These are phyloP conservation scores for Dendrocalamus latiflorus DNA, from an alignment of 202 grass and related monocot species.

Conservation along the genomic window DNA sequence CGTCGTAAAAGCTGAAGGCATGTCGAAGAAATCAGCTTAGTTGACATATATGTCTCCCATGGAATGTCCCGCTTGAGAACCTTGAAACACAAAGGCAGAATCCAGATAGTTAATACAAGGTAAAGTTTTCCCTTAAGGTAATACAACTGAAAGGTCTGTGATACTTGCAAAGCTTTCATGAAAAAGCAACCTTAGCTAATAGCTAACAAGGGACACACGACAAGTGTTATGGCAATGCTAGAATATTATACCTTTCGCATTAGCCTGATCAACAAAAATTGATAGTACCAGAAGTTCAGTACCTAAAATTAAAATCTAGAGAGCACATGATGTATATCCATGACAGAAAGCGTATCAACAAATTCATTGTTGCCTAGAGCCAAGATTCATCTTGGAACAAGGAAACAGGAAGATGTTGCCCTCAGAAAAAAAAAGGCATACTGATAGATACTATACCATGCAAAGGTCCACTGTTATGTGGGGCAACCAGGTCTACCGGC, in stretches of 20 bases:
- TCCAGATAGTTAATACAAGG: background rate
- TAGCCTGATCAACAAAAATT: background rate
- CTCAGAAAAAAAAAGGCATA: background rate
- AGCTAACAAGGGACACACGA: background rate
- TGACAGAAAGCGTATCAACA: background rate
- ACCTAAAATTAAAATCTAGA: background rate
- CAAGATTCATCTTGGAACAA: background rate
- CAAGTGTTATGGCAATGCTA: background rate
- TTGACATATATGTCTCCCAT: slow-evolving; percentile 98
- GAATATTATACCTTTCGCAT: background rate
- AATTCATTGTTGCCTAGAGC: background rate
- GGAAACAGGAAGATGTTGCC: background rate
- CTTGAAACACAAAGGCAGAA: slow-evolving; percentile 44
- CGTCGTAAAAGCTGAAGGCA: slow-evolving; percentile 74
- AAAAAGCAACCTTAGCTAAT: background rate
- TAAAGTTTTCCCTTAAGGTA: background rate
- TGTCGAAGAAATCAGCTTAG: slow-evolving; percentile 82
- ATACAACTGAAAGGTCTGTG: background rate
- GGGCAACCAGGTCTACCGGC: too few relatives aligned
- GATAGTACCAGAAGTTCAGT: background rate
- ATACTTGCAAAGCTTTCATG: background rate
- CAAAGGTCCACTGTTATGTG: too few relatives aligned
- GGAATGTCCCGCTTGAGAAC: slow-evolving; percentile 97
- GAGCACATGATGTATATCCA: background rate
- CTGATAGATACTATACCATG: background rate